These are phyloP conservation scores for Irpex sp. DNA, from an alignment of 1,284 basidiomycete genomes.

Conservation along the genomic window DNA sequence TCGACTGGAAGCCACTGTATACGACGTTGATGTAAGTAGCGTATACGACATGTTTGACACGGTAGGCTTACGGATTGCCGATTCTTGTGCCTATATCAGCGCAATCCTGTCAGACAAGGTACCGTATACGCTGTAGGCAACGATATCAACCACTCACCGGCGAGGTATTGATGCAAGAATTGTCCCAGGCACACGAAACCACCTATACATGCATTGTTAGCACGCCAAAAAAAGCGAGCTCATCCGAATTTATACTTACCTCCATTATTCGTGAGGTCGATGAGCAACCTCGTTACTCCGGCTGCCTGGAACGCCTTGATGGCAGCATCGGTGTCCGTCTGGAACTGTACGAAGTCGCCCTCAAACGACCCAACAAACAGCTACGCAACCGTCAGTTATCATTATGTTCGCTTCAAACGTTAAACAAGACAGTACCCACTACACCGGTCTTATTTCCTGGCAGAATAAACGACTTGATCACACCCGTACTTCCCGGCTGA, in stretches of 20 bases:
- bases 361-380: constrained; percentile 63
- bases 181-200: constrained; percentile 59
- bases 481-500: constrained; percentile 44
- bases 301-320: constrained; percentile 43
- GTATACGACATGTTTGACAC: background rate
- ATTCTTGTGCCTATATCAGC: constrained; percentile 18
- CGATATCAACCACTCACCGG: constrained; percentile 28
- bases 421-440: constrained; percentile 31
- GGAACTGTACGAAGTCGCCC: constrained; percentile 48
- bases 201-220: constrained; percentile 29
- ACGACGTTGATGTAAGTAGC: background rate
- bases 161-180: constrained; percentile 56
- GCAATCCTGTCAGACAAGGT: background rate
- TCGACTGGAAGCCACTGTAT: constrained; percentile 50
- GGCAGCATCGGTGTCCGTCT: constrained; percentile 45
- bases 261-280: constrained; percentile 62
- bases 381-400: constrained; percentile 23
- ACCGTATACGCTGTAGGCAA: background rate
- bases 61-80: constrained; percentile 44
- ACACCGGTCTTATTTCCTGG: constrained; percentile 59
- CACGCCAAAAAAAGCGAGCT: background rate
- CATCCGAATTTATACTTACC: constrained; percentile 29
- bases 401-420: background rate
- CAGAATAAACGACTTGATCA: constrained; percentile 57
- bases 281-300: constrained; percentile 48